Base-by-base conservation (phyloP, 1,284 basidiomycete species). In the Ceratobasidium sp. region DNA sequence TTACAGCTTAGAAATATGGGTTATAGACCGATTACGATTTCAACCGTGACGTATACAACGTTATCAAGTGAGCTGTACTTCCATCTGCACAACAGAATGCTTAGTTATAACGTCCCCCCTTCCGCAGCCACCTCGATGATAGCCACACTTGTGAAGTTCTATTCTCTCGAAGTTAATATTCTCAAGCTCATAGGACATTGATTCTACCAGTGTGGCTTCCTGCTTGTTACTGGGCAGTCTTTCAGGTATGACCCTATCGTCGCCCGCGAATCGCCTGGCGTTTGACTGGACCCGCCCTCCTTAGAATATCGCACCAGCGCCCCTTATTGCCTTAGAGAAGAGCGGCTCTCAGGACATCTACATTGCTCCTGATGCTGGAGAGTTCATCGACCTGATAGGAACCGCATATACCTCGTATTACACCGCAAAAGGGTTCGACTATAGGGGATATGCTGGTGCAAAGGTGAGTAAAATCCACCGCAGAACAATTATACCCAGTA, bases 1-100 rank as follows among this genome's bases (percentile, higher is more conserved):
- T 74, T 69, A n/a, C 53, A 34, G 34, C 34, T 29, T 34, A 27
- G 48, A 74, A 48, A 73, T 51, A 27, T 64, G 27, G 7, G 62
- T 65, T 51, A 4, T 71, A 88, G 86, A 87, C 86, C 1, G 87
- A 90, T 77, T 90, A 88, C 75, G 88, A 89, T 78, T 90, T 90
- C 81, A 89, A 87, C 77, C 83, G 82, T 63, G 88, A 85, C 49
- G 75, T 90, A 14, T 90, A 86, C 76, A 82, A 87, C 76, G 86
- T 89, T 77, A 86, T 85, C 0, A 88, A 77, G 66, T 69, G 43
- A 27, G 66, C 31, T 14, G 5, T 24, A 8, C 14, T 61, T 61
- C 16, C n/a, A 11, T 48, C 48, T 1, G 14, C 9, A 41, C 22
- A 24, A 2, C 27, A 27, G 14, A 43, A 49, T 29, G 22, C 24